Evolutionary conservation across 2,329 filamentous ascomycete genomes (phyloP), one percentile per base, ranked within the genome.

Genomic region (Aspergillus aculeatinus): DNA sequence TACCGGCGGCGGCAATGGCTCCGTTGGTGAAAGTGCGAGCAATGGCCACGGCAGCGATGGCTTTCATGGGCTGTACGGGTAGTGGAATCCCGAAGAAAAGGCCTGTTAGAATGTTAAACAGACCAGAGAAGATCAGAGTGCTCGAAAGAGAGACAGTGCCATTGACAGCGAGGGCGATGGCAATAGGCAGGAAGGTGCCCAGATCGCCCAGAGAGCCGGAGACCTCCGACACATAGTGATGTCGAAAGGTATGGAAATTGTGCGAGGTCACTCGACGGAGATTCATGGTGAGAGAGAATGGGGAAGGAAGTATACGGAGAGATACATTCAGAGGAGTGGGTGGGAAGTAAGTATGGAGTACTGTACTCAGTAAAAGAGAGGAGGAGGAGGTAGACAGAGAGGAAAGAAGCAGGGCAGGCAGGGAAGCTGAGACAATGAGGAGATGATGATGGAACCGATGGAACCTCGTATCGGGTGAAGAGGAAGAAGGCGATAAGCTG

Each of bases 1-100:
- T 84, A 1, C 94, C 94, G 1, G 92, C 92, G 0, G 90, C 89
- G n/a, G 91, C 86, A 48, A 90, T 93, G 64, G 92, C 85, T 51
- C 85, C 84, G 19, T 87, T 81, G 1, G 85, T 85, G 64, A 91
- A 87, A 31, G 80, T 80, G 11, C 86, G 82, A 6, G 88, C 82
- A 60, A 97, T 91, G n/a, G 92, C 91, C 0, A 96, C 90, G 0
- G 93, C 91, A 5, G 93, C 93, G 62, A 98, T 96, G 42, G 94
- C 93, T 82, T 89, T 89, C 87, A 89, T 89, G 0, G 93, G 93
- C 78, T 97, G 93, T 0, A 97, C 92, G 0, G 93, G 93, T 3
- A 97, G 78, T 2, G 94, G 94, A 47, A 98, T 89, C 6, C 94
- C 94, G 70, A 97, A 98, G 33, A 88, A 77, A 1, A 88, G 72